Evolutionary conservation across 2,329 filamentous ascomycete genomes (phyloP).

Genomic region (Diplocarpon mali): DNA sequence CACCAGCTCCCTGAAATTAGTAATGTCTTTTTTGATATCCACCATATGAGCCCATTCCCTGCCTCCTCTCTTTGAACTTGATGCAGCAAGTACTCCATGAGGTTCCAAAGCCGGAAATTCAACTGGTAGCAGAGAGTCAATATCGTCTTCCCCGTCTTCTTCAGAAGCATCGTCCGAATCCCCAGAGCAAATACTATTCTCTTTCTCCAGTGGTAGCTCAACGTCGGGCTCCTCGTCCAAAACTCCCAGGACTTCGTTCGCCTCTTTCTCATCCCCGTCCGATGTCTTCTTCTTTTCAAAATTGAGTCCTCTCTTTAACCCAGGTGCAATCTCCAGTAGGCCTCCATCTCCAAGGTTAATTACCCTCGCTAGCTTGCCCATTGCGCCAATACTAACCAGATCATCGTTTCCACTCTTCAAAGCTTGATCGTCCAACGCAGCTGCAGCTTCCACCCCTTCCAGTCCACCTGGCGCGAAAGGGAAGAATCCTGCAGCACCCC

Average conservation of each 20-base stretch:
- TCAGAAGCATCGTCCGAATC: slow-evolving; percentile 27
- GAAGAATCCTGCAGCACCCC: slow-evolving; percentile 86
- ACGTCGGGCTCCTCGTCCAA: slow-evolving; percentile 38
- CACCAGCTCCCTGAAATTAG: slow-evolving; percentile 88
- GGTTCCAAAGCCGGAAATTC: slow-evolving; percentile 90
- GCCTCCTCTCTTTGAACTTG: slow-evolving; percentile 61
- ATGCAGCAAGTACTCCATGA: slow-evolving; percentile 61
- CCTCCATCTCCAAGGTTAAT: slow-evolving; percentile 74
- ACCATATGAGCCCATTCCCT: slow-evolving; percentile 98
- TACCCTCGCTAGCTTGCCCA: slow-evolving; percentile 62
- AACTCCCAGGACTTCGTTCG: slow-evolving; percentile 58
- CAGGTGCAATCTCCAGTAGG: slow-evolving; percentile 71
- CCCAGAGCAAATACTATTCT: slow-evolving; percentile 24
- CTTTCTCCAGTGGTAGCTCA: slow-evolving; percentile 24
- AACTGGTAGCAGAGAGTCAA: slow-evolving; percentile 79
- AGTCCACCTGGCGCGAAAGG: slow-evolving; percentile 87
- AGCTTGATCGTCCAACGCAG: slow-evolving; percentile 70
- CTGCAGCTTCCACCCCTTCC: slow-evolving; percentile 75
- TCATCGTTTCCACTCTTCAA: slow-evolving; percentile 35
- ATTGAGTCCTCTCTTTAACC: slow-evolving; percentile 67
- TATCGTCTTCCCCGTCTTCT: slow-evolving; percentile 46
- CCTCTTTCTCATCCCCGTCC: slow-evolving; percentile 46
- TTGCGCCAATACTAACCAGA: slow-evolving; percentile 23
- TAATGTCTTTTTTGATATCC: slow-evolving; percentile 82
- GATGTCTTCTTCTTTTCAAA: slow-evolving; percentile 51